These are phyloP conservation scores for Canariomyces notabilis DNA, from an alignment of 2,329 filamentous ascomycete genomes.

Conservation along the genomic window DNA sequence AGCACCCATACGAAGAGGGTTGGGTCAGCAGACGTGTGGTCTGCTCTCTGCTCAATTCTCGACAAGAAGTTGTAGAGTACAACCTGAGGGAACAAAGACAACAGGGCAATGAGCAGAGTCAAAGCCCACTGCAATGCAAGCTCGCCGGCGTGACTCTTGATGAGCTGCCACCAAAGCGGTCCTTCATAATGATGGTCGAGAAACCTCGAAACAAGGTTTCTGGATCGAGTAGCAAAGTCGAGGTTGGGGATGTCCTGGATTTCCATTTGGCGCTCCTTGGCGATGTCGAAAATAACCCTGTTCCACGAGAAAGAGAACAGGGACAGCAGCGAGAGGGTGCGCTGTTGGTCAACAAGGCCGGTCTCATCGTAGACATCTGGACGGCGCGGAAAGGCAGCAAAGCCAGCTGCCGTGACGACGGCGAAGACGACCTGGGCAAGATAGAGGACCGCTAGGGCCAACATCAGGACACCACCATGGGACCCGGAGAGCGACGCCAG, in stretches of 20 bases:
- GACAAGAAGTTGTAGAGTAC: slow-evolving; percentile 34
- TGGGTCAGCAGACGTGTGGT: slow-evolving; percentile 20
- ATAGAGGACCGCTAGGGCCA: slow-evolving; percentile 21
- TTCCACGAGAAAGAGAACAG: slow-evolving; percentile 32
- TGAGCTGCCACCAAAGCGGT: slow-evolving; percentile 32
- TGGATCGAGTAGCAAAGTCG: slow-evolving; percentile 28
- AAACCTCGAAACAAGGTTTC: slow-evolving; percentile 24
- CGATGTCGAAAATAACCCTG: slow-evolving; percentile 27
- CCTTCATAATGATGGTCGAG: slow-evolving; percentile 17
- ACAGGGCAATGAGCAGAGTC: slow-evolving; percentile 28
- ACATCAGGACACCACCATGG: neutral
- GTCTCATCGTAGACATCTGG: slow-evolving; percentile 31
- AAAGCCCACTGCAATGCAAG: slow-evolving; percentile 31
- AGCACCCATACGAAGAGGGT: slow-evolving; percentile 31
- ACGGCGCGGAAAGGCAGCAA: slow-evolving; percentile 30
- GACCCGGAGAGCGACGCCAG: slow-evolving; percentile 18
- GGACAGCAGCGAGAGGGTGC: slow-evolving; percentile 29
- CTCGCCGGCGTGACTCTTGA: slow-evolving; percentile 26
- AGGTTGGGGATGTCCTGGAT: slow-evolving; percentile 31
- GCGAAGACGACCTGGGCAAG: slow-evolving; percentile 25
- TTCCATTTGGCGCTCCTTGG: slow-evolving; percentile 29
- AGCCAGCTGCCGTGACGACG: slow-evolving; percentile 22
- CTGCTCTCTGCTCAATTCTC: slow-evolving; percentile 26
- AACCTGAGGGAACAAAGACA: slow-evolving; percentile 32
- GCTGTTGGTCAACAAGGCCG: slow-evolving; percentile 33